Evolutionary conservation across 192 early-diverging fungal species (phyloP).

Genomic region (Dissophora ornata): DNA sequence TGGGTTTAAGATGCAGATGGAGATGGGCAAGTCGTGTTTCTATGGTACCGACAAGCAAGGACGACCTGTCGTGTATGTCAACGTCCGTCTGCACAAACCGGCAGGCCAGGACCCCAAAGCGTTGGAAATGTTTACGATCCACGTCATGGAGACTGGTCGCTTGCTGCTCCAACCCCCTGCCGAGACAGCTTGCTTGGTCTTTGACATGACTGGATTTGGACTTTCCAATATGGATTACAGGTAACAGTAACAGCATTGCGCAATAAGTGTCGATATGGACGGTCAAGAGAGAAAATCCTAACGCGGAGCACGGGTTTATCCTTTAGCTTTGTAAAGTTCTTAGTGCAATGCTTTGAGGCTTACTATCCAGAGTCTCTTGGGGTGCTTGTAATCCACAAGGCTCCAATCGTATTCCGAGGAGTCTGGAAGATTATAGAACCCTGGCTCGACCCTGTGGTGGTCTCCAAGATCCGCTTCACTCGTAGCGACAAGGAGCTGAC

Average conservation of each 20-base stretch:
- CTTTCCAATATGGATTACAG: constrained; percentile 57
- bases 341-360: constrained; percentile 81
- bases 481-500: constrained; percentile 66
- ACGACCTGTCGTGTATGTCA: constrained; percentile 66
- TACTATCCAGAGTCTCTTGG: constrained; percentile 92
- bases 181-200: constrained; percentile 64
- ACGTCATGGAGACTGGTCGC: constrained; percentile 80
- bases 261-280: no score
- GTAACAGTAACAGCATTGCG: no score
- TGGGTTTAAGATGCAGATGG: constrained; percentile 53
- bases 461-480: constrained; percentile 82
- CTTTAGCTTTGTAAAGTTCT: constrained; percentile 71
- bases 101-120: constrained; percentile 71
- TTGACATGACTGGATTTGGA: constrained; percentile 58
- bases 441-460: constrained; percentile 89
- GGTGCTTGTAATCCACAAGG: constrained; percentile 77
- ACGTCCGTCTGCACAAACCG: constrained; percentile 64
- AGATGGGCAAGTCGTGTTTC: constrained; percentile 60
- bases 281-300: no score
- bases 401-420: constrained; percentile 86
- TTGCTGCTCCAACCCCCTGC: constrained; percentile 71
- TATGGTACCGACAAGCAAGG: constrained; percentile 64
- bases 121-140: constrained; percentile 76
- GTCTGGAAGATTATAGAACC: constrained; percentile 85
- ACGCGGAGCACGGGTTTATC: no score